These are phyloP conservation scores for Evernia prunastri DNA, from an alignment of 495 filamentous ascomycete species.

Conservation along the genomic window DNA sequence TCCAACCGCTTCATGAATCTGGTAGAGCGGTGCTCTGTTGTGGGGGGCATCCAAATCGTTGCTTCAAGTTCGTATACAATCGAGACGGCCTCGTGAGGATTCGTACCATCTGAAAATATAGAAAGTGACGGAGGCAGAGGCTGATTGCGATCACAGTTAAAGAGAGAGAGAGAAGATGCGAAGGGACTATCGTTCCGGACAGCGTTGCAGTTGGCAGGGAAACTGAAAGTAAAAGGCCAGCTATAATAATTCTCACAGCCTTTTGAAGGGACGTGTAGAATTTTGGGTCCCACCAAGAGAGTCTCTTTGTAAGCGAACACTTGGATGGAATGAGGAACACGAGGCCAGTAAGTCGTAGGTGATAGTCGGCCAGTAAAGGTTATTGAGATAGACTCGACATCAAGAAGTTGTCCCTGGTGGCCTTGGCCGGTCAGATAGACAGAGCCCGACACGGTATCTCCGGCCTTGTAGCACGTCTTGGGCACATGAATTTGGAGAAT, in stretches of 20 bases:
- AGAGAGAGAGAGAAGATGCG: background rate
- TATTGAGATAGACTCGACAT: background rate
- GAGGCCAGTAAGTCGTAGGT: background rate
- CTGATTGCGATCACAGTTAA: background rate
- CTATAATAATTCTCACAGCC: background rate
- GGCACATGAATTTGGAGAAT: background rate
- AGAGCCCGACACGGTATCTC: background rate
- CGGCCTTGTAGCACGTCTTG: background rate
- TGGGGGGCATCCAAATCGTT: background rate
- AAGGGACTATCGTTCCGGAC: background rate
- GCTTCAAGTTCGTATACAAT: background rate
- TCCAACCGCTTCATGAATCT: background rate
- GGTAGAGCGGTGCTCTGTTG: too few relatives aligned
- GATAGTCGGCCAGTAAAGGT: background rate
- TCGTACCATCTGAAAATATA: background rate
- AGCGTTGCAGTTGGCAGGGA: background rate
- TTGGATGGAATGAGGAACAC: background rate
- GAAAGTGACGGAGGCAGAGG: background rate
- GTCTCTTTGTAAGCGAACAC: background rate
- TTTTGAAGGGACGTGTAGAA: background rate
- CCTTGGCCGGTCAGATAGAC: background rate
- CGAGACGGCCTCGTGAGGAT: background rate
- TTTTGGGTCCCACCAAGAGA: background rate
- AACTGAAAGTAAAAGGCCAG: background rate
- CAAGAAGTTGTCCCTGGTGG: background rate